phyloP scores from a whole-genome alignment of 208 protist species.

The Borovskyia barvae region DNA sequence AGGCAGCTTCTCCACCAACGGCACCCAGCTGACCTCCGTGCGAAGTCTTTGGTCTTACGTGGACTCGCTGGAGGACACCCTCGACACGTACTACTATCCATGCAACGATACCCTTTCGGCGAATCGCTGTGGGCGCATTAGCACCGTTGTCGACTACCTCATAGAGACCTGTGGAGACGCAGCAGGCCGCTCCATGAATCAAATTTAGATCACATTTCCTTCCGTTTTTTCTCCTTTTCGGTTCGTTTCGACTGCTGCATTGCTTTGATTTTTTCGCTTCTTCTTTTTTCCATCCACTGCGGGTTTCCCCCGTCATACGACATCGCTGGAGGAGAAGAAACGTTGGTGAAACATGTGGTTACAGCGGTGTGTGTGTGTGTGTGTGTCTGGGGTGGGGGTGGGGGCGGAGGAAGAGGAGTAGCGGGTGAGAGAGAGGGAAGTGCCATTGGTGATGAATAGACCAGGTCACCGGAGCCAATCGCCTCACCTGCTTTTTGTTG shows the following conservation, averaged over 20 bases:
- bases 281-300: conserved; percentile 1
- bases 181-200: conserved; percentile 11
- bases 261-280: conserved; percentile 1
- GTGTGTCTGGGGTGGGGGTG: no score
- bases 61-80: conserved; percentile 73
- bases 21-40: conserved; percentile 55
- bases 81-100: conserved; percentile 47
- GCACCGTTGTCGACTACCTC: conserved; percentile 57
- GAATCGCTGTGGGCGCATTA: conserved; percentile 66
- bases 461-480: no score
- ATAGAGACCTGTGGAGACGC: conserved; percentile 61
- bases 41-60: conserved; percentile 74
- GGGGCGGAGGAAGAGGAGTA: no score
- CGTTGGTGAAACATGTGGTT: not conserved
- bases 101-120: conserved; percentile 51
- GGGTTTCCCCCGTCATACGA: no score
- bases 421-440: no score
- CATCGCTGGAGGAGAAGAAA: not conserved
- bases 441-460: no score
- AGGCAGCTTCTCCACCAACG: conserved; percentile 17
- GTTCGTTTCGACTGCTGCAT: not conserved
- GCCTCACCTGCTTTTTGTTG: no score
- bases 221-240: not conserved
- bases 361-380: no score
- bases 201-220: conserved; percentile 1